These are phyloP conservation scores for Periconia macrospinosa DNA, from an alignment of 2,329 filamentous ascomycete species.

Conservation along the genomic window DNA sequence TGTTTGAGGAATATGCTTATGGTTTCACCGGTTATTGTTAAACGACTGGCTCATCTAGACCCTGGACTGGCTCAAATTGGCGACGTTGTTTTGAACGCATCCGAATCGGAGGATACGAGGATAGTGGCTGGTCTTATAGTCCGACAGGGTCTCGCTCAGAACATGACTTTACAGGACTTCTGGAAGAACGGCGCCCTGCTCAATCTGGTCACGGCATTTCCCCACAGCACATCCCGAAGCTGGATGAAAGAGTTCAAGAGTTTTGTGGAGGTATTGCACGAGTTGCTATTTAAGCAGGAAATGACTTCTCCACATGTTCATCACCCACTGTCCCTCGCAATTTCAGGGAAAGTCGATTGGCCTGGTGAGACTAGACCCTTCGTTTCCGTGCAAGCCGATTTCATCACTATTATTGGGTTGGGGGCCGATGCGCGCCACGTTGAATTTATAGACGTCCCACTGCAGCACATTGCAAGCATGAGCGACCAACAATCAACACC, in stretches of 20 bases:
- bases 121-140: constrained; percentile 37
- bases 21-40: constrained; percentile 15
- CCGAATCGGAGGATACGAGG: constrained; percentile 31
- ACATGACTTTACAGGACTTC: constrained; percentile 26
- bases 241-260: constrained; percentile 35
- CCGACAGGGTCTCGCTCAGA: constrained; percentile 21
- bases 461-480: constrained; percentile 19
- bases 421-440: constrained; percentile 15
- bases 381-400: constrained; percentile 18
- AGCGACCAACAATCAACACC: constrained; percentile 13
- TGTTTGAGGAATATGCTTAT: constrained; percentile 31
- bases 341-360: constrained; percentile 28
- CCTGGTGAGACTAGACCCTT: constrained; percentile 12
- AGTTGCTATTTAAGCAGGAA: constrained; percentile 14
- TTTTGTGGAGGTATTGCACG: constrained; percentile 28
- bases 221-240: constrained; percentile 8
- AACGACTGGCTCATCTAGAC: constrained; percentile 15
- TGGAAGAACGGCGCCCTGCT: constrained; percentile 28
- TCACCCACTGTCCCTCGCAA: constrained; percentile 23
- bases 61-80: constrained; percentile 23
- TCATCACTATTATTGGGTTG: constrained; percentile 25
- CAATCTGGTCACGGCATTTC: constrained; percentile 27
- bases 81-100: constrained; percentile 20
- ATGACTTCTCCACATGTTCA: constrained; percentile 16
- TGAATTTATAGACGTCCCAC: constrained; percentile 32